Evolutionary conservation across 176 grass and related monocot genomes (phyloP).

Genomic region (Carex cristatella): DNA sequence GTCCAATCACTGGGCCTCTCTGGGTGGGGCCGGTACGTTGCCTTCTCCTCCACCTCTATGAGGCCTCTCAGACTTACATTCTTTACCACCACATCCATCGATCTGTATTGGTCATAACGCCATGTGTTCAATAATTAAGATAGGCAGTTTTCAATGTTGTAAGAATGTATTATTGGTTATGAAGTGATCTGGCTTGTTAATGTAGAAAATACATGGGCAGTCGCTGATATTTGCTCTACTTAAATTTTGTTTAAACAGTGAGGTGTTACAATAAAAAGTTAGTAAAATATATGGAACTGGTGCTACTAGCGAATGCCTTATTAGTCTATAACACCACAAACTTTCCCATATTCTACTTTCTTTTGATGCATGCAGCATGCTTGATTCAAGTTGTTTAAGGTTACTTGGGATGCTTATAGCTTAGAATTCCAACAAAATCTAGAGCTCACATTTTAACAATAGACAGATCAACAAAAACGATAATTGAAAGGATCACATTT

Average conservation of each 20-base stretch:
- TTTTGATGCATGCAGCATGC: too few relatives aligned
- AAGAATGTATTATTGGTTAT: neutral
- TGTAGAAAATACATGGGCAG: neutral
- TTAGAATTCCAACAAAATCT: neutral
- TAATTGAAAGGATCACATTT: neutral
- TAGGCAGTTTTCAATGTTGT: too few relatives aligned
- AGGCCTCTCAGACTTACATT: slow-evolving; percentile 68
- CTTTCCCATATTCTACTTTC: neutral
- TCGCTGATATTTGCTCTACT: neutral
- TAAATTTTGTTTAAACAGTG: neutral
- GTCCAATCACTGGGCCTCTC: slow-evolving; percentile 77
- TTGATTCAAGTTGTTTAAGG: neutral
- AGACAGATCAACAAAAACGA: neutral
- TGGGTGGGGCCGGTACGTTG: slow-evolving; percentile 64
- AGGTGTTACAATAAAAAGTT: neutral
- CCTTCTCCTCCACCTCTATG: slow-evolving; percentile 78
- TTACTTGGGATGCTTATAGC: neutral
- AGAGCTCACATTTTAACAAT: neutral
- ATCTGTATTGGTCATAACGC: slow-evolving; percentile 9
- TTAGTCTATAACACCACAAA: neutral
- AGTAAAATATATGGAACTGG: neutral
- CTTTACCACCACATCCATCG: slow-evolving; percentile 78
- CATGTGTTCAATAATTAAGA: too few relatives aligned
- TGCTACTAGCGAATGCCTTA: neutral
- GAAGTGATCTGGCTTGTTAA: neutral